A percentile compares a stretch with the other conserved stretches of the same genome.
These are phyloP conservation scores for Straminergon stramineum DNA, from an alignment of 225 moss, liverwort and hornwort species.

Conservation along the genomic window DNA sequence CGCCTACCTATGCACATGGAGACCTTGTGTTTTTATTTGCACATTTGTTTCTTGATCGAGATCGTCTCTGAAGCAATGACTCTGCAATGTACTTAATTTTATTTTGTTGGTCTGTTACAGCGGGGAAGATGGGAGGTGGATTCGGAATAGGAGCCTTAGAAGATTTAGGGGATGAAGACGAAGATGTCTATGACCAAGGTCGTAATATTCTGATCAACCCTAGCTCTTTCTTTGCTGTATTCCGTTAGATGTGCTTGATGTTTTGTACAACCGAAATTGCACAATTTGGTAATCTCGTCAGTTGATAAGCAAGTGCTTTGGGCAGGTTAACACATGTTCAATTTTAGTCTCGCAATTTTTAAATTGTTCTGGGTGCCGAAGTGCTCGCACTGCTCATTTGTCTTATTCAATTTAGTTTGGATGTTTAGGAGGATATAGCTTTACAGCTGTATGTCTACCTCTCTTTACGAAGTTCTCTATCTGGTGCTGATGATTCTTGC, in stretches of 20 bases:
- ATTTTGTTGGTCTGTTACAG: slow-evolving; percentile 22
- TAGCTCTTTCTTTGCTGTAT: neutral
- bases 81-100: neutral
- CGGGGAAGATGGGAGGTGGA: slow-evolving; percentile 62
- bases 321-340: neutral
- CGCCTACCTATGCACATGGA: neutral
- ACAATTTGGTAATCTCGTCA: neutral
- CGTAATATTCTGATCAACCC: slow-evolving; percentile 1
- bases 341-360: neutral
- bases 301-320: neutral
- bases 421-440: neutral
- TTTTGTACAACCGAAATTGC: neutral
- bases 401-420: neutral
- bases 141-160: slow-evolving; percentile 67
- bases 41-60: neutral
- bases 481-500: slow-evolving; percentile 7
- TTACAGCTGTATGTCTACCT: neutral
- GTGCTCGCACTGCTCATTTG: neutral
- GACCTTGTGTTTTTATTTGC: neutral
- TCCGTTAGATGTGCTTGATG: neutral
- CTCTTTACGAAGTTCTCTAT: neutral
- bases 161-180: slow-evolving; percentile 64
- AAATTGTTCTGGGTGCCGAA: neutral
- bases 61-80: neutral
- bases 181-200: slow-evolving; percentile 76